Conservation (phyloP, 208 protist genomes). For the Wallacemonas sp. region DNA sequence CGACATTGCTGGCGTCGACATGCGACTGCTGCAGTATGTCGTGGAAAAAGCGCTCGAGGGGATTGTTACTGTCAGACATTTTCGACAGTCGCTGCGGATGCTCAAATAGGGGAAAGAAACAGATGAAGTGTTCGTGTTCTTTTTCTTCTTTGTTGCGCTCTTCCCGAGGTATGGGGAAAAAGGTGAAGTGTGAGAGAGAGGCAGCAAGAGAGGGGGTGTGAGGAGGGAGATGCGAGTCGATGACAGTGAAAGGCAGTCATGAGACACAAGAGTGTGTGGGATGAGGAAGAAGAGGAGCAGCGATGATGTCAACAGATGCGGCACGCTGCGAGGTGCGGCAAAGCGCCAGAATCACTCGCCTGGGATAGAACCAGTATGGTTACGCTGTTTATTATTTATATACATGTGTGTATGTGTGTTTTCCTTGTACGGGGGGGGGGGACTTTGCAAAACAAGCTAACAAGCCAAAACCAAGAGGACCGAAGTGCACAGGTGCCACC, state of each 20-base stretch:
- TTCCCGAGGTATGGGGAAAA: no score
- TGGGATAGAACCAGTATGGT: no score
- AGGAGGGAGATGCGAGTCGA: no score
- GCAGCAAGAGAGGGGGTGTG: no score
- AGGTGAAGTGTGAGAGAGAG: no score
- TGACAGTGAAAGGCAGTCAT: no score
- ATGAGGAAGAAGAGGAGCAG: no score
- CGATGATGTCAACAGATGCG: no score
- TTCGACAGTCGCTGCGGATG: not conserved
- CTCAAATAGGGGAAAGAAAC: not conserved
- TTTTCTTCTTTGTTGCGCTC: not conserved
- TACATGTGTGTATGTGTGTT: constrained; percentile 2
- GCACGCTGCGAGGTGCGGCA: no score
- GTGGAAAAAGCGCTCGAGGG: constrained; percentile 13
- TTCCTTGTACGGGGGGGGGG: not conserved
- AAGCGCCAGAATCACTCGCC: no score
- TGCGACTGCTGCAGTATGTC: constrained; percentile 14
- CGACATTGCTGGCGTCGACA: constrained; percentile 6
- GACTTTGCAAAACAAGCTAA: constrained; percentile 17
- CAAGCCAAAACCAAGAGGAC: constrained; percentile 5
- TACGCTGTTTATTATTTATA: constrained; percentile 15
- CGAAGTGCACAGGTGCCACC: no score
- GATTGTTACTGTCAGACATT: constrained; percentile 7
- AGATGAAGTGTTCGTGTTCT: not conserved
- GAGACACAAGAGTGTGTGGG: no score